A percentile compares a stretch with the other conserved stretches of the same genome.
Conservation (phyloP, 306 rosid species). For the Astragalus membranaceus region DNA sequence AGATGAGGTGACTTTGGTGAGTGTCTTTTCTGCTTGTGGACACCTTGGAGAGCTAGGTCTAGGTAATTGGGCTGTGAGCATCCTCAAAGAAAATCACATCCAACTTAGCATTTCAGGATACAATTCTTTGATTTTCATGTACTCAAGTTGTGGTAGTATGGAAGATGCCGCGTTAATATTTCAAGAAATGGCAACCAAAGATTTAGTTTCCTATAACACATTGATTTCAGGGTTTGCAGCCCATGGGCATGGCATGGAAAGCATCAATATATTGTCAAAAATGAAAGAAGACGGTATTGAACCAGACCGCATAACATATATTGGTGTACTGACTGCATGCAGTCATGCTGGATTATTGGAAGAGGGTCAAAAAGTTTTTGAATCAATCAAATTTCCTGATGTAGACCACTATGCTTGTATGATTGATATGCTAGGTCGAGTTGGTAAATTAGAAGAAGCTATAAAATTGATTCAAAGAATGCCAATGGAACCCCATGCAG, state of each 20-base stretch:
- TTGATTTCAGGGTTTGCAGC: slow-evolving; percentile 60
- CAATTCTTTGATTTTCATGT: slow-evolving; percentile 61
- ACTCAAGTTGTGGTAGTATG: slow-evolving; percentile 59
- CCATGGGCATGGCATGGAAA: slow-evolving; percentile 55
- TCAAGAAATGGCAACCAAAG: slow-evolving; percentile 42
- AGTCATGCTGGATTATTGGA: slow-evolving; percentile 57
- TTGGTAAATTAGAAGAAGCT: slow-evolving; percentile 61
- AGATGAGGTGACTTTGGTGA: slow-evolving; percentile 63
- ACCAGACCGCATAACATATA: slow-evolving; percentile 54
- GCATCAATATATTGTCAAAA: slow-evolving; percentile 37
- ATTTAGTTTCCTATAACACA: slow-evolving; percentile 58
- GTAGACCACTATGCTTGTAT: slow-evolving; percentile 67
- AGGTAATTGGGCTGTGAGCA: slow-evolving; percentile 53
- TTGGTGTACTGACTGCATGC: slow-evolving; percentile 53
- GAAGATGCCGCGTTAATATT: slow-evolving; percentile 43
- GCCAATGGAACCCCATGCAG: slow-evolving; percentile 63
- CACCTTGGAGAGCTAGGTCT: slow-evolving; percentile 57
- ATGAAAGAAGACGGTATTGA: slow-evolving; percentile 50
- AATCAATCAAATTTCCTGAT: slow-evolving; percentile 49
- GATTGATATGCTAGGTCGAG: slow-evolving; percentile 61
- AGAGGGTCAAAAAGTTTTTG: slow-evolving; percentile 49
- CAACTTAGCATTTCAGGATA: slow-evolving; percentile 41
- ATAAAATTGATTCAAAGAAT: slow-evolving; percentile 39
- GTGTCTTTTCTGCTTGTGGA: slow-evolving; percentile 67
- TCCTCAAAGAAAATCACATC: slow-evolving; percentile 33